These are phyloP conservation scores for Asterochloris sp. DNA, from an alignment of 139 green algal genomes.

Conservation along the genomic window DNA sequence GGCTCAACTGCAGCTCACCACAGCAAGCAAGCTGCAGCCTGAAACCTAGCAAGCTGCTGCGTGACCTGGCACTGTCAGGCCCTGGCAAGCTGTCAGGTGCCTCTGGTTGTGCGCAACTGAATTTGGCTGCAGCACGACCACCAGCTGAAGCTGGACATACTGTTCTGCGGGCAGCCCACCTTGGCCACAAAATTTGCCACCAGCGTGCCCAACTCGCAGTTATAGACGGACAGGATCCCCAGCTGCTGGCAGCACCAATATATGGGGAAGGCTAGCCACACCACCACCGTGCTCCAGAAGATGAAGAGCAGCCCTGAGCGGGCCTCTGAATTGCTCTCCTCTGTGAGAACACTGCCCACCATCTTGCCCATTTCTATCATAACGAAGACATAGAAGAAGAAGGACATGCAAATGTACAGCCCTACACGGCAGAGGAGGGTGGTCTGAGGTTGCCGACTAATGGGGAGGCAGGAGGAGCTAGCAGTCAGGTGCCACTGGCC, in stretches of 20 bases:
- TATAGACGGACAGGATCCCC: constrained; percentile 38
- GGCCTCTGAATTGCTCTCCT: not conserved
- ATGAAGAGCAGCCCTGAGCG: constrained; percentile 8
- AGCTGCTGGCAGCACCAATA: constrained; percentile 29
- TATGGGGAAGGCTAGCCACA: not conserved
- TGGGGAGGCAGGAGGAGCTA: too few species aligned
- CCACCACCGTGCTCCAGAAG: not conserved
- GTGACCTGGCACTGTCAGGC: too few species aligned
- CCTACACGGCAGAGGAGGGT: not conserved
- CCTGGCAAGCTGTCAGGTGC: too few species aligned
- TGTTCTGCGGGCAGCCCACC: not conserved
- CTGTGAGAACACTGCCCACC: constrained; percentile 3
- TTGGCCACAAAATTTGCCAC: constrained; percentile 38
- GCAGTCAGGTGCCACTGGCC: too few species aligned
- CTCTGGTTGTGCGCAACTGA: too few species aligned
- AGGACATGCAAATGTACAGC: constrained; percentile 1
- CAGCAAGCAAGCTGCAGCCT: too few species aligned
- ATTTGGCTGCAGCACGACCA: too few species aligned
- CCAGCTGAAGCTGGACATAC: too few species aligned
- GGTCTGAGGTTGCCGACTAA: too few species aligned
- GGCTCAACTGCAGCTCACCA: too few species aligned
- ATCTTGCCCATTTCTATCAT: constrained; percentile 16
- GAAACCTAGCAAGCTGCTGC: too few species aligned
- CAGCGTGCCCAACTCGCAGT: constrained; percentile 42
- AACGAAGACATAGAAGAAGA: not conserved